These are phyloP conservation scores for Lactuca saligna DNA, from an alignment of 129 eudicot genomes.

Conservation along the genomic window DNA sequence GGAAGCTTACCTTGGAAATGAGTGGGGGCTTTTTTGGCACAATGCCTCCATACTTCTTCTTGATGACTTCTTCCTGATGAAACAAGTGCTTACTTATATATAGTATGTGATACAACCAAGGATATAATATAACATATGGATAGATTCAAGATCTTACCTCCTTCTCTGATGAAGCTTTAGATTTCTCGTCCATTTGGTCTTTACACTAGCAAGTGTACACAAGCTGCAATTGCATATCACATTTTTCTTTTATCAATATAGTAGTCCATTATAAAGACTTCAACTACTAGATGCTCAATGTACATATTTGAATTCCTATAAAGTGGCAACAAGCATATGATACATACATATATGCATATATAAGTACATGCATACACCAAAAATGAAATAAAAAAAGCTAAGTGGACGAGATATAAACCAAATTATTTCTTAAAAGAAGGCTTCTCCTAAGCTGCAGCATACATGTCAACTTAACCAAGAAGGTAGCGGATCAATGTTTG, in stretches of 20 bases:
- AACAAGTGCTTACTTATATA: slow-evolving; percentile 7
- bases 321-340: neutral
- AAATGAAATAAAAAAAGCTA: too few species aligned
- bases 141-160: slow-evolving; percentile 45
- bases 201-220: slow-evolving; percentile 29
- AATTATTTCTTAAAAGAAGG: too few species aligned
- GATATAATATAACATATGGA: neutral
- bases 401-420: too few species aligned
- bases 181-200: slow-evolving; percentile 34
- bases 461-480: neutral
- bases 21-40: slow-evolving; percentile 92
- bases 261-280: neutral
- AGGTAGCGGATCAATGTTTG: neutral
- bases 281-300: neutral
- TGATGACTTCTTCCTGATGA: slow-evolving; percentile 68
- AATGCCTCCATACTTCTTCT: slow-evolving; percentile 90
- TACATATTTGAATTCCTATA: slow-evolving; percentile 8
- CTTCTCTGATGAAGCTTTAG: slow-evolving; percentile 55
- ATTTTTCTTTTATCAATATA: slow-evolving; percentile 3
- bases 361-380: too few species aligned
- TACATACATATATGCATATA: neutral
- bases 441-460: too few species aligned
- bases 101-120: slow-evolving; percentile 8
- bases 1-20: slow-evolving; percentile 70
- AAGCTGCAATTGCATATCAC: slow-evolving; percentile 31